Evolutionary conservation across 805 yeast species (phyloP), one percentile per base, ranked within the genome.

Genomic region (Zygotorulaspora sp.): DNA sequence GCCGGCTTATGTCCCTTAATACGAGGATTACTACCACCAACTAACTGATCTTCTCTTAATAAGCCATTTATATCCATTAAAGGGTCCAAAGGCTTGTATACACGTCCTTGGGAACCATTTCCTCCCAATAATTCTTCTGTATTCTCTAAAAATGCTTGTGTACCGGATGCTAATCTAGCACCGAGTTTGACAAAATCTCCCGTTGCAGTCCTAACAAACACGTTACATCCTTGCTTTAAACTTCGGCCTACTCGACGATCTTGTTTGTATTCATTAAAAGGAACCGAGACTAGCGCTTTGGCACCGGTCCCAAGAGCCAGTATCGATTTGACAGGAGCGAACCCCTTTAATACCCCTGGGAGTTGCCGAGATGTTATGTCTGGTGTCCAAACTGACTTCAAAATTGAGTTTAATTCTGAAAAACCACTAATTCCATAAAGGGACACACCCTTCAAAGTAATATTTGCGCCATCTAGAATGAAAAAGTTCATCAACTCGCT

Each of bases 401-500:
- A 66, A 11, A 71, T 57, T 10, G 55, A 52, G 6, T 77, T 73
- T 10, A 92, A 55, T 22, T 74, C 72, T 1, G 80, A 73, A 49
- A 83, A 75, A 0, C 97, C 97, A 12, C 78, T 67, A 0, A 87
- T 61, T 0, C 97, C 98, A 61, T 83, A 78, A 3, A 89, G 53
- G 1, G 72, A 72, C 1, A 80, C 72, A 12, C 74, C 72, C 42
- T 76, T 74, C 44, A 92, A 63, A 0, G 71, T 68, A 55, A 92
- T 73, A 26, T 75, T 78, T 0, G 97, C 83, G 26, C 88, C 97
- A 53, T 90, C 96, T 25, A 92, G 68, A 6, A 82, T 80, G 61
- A 92, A 89, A 45, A 92, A 76, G 57, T 92, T 92, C 74, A 87
- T 78, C 36, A 92, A 74, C 57, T 90, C 97, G 2, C 83, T 79